Percentiles rank a stretch among this genome's conserved stretches.
Evolutionary conservation across 2,329 filamentous ascomycete genomes (phyloP).

Genomic region (Lecanicillium sp.): DNA sequence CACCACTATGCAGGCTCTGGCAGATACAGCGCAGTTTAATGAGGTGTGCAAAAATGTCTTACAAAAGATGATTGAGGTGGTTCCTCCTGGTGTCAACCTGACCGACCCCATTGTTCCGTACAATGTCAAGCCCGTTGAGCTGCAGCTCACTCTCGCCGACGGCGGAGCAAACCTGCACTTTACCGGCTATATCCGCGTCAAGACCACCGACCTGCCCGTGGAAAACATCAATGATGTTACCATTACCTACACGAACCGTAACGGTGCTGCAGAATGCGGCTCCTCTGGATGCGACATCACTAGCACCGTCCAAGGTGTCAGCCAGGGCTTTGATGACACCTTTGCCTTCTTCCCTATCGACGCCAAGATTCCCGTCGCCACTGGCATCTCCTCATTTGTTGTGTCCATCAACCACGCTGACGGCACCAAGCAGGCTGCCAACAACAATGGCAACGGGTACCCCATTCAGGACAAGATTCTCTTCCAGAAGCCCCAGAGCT

Average conservation of each 20-base stretch:
- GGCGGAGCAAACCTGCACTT: conserved; percentile 41
- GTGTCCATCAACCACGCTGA: conserved; percentile 40
- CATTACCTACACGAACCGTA: conserved; percentile 49
- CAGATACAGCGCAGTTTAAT: conserved; percentile 35
- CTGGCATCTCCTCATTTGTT: conserved; percentile 55
- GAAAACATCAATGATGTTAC: conserved; percentile 37
- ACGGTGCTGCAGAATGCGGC: conserved; percentile 38
- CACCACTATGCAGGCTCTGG: conserved; percentile 42
- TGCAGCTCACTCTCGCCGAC: conserved; percentile 45
- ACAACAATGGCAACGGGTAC: conserved; percentile 52
- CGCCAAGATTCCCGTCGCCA: conserved; percentile 44
- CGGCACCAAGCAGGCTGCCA: conserved; percentile 36
- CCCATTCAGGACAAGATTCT: conserved; percentile 47
- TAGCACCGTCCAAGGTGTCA: conserved; percentile 37
- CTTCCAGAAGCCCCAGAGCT: conserved; percentile 50
- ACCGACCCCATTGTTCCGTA: conserved; percentile 47
- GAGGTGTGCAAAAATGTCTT: conserved; percentile 42
- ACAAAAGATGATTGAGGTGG: conserved; percentile 55
- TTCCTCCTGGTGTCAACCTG: conserved; percentile 42
- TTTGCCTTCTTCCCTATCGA: conserved; percentile 47
- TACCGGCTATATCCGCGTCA: conserved; percentile 49
- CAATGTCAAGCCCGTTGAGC: conserved; percentile 49
- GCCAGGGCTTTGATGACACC: conserved; percentile 51
- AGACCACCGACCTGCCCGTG: conserved; percentile 38
- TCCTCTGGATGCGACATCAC: conserved; percentile 33